Evolutionary conservation across 352 stramenopile genomes (phyloP), one percentile per base, ranked within the genome.

Genomic region (Phytophthora agathidicida): DNA sequence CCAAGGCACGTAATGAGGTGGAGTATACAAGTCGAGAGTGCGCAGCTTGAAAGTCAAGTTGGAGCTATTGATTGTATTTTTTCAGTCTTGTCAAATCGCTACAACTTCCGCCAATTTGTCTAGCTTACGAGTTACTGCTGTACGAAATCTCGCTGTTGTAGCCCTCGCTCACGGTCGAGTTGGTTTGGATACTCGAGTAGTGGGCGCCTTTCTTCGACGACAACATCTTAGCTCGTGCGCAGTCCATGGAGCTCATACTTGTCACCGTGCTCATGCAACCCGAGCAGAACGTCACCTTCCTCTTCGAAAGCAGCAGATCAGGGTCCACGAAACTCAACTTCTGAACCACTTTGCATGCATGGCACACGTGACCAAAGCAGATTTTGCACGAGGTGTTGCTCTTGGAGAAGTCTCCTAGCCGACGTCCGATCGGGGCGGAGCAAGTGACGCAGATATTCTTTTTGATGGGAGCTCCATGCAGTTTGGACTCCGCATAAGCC

Each of bases 321-420:
- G 54, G 20, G 24, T 65, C 41, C 26, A 79, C 54, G 33, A 79
- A 79, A 35, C 58, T 72, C 36, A 79, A 17, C 32, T 68, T 75
- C n/a, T 36, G 45, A 37, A 57, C 35, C 10, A 72, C 39, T 26
- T 46, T 63, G 52, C 69, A 77, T 0, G 43, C 27, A 2, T 67
- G 38, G 23, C 69, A 77, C 9, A 77, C 50, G 8, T 53, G 37
- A 7, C 47, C 35, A 24, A 67, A 59, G n/a, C 67, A 76, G n/a
- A 73, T 30, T 27, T 69, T 72, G 46, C 56, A 74, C 17, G 32
- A 42, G 7, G 24, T 54, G 7, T 54, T 53, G 7, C 26, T 42
- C 19, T 62, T 57, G 9, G 17, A 35, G 19, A 62, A 69, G 16
- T 60, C 46, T n/a, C 52, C 52, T 7, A 60, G 33, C 5, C 56